Conservation (phyloP, 495 filamentous ascomycete genomes). For the Daldinia decipiens region DNA sequence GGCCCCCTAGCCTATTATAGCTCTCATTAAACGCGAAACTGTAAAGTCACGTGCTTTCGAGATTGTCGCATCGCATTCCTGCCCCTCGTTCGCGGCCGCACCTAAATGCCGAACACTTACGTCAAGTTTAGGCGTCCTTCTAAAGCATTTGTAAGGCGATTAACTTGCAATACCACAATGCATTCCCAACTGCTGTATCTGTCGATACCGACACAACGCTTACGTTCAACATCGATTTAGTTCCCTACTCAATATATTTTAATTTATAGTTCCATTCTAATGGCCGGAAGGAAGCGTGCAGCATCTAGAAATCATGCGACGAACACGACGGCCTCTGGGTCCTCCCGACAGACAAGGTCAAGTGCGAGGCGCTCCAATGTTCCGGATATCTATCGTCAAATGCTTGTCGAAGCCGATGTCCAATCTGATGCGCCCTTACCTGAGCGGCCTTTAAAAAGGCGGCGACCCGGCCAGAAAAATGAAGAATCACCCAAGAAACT, state of each 20-base stretch:
- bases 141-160: slow-evolving; percentile 5
- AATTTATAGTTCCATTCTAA: slow-evolving; percentile 6
- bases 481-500: slow-evolving; percentile 28
- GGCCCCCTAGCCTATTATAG: background rate
- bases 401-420: slow-evolving; percentile 71
- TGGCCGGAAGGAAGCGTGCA: slow-evolving; percentile 47
- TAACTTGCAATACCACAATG: background rate
- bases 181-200: slow-evolving; percentile 5
- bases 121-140: background rate
- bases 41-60: slow-evolving; percentile 47
- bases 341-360: slow-evolving; percentile 36
- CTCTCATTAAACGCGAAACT: slow-evolving; percentile 19
- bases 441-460: slow-evolving; percentile 54
- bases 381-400: slow-evolving; percentile 70
- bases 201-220: slow-evolving; percentile 6
- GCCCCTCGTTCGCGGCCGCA: slow-evolving; percentile 30
- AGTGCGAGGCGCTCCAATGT: slow-evolving; percentile 46
- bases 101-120: slow-evolving; percentile 2
- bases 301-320: slow-evolving; percentile 28
- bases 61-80: slow-evolving; percentile 18
- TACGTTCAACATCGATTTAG: background rate
- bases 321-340: slow-evolving; percentile 33
- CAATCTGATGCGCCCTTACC: slow-evolving; percentile 42
- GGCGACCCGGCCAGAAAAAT: slow-evolving; percentile 54
- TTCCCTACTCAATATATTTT: background rate